Percentiles rank a stretch among this genome's conserved stretches.
Evolutionary conservation across 768 basidiomycete species (phyloP).

Genomic region (Lentinula detonsa): DNA sequence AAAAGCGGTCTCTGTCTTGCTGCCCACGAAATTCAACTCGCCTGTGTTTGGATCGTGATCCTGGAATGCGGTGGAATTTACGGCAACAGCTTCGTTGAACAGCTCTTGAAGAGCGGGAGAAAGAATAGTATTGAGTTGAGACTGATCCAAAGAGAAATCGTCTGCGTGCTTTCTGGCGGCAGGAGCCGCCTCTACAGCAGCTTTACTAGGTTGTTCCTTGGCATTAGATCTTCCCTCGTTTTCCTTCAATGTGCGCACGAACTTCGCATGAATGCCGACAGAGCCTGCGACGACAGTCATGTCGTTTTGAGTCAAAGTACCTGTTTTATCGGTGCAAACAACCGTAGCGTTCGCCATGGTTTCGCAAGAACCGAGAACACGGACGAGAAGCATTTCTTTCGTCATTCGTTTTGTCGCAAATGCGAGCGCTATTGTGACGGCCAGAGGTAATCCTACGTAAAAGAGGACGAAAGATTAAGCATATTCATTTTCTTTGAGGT

Average conservation of each 20-base stretch:
- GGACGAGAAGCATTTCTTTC: slow-evolving; percentile 88
- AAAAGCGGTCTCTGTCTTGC: slow-evolving; percentile 93
- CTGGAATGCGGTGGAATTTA: slow-evolving; percentile 96
- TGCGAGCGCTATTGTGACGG: slow-evolving; percentile 92
- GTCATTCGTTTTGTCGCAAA: slow-evolving; percentile 99
- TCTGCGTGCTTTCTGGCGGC: slow-evolving; percentile 38
- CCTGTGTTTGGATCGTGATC: slow-evolving; percentile 61
- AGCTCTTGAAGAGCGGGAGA: slow-evolving; percentile 54
- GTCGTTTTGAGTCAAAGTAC: slow-evolving; percentile 89
- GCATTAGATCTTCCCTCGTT: slow-evolving; percentile 71
- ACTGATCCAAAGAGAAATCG: slow-evolving; percentile 87
- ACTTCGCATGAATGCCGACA: slow-evolving; percentile 91
- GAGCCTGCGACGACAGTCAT: slow-evolving; percentile 98
- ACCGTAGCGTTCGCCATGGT: slow-evolving; percentile 99
- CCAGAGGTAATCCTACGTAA: slow-evolving; percentile 71
- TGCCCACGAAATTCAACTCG: slow-evolving; percentile 68
- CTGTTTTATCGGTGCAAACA: slow-evolving; percentile 94
- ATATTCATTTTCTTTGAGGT: background rate
- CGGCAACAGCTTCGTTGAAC: slow-evolving; percentile 79
- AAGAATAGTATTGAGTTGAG: slow-evolving; percentile 58
- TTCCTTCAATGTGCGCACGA: slow-evolving; percentile 72
- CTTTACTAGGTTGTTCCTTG: slow-evolving; percentile 37
- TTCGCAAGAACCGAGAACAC: slow-evolving; percentile 94
- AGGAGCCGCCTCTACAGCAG: slow-evolving; percentile 13
- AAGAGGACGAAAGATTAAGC: background rate